Conservation (phyloP, 148 eudicot species). For the Suaeda aralocaspica region DNA sequence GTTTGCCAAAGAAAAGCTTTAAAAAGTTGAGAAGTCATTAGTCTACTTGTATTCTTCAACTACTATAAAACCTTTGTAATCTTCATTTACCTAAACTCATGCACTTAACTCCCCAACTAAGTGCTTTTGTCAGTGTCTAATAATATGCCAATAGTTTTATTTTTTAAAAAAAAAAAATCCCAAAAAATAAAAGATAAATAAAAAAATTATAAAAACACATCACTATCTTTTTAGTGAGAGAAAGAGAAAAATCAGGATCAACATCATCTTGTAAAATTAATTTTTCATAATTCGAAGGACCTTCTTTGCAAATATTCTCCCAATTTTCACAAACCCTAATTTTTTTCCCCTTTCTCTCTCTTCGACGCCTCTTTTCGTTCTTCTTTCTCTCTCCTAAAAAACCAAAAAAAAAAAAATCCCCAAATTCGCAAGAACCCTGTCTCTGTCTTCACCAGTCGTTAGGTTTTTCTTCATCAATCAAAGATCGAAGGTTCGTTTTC, state of each 20-base stretch:
- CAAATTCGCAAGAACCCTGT: constrained; percentile 17
- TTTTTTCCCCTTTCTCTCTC: constrained; percentile 23
- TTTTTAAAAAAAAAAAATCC: too few species aligned
- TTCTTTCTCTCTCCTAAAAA: constrained; percentile 9
- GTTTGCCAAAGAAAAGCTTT: too few species aligned
- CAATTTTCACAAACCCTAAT: constrained; percentile 32
- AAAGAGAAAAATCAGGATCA: constrained; percentile 21
- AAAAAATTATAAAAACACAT: not conserved
- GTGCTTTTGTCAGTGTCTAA: too few species aligned
- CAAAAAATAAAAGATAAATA: too few species aligned
- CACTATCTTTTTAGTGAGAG: not conserved
- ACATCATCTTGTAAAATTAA: constrained; percentile 6
- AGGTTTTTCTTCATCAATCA: constrained; percentile 2
- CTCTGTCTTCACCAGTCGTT: constrained; percentile 14
- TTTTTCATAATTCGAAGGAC: constrained; percentile 21
- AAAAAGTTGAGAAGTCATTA: too few species aligned
- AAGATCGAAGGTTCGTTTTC: constrained; percentile 14
- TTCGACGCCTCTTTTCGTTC: constrained; percentile 23
- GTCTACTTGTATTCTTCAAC: too few species aligned
- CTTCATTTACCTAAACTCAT: too few species aligned
- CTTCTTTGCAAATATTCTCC: constrained; percentile 26
- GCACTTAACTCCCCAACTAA: too few species aligned
- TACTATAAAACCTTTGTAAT: too few species aligned
- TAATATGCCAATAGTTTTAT: too few species aligned
- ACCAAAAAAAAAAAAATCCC: not conserved